phyloP scores from a whole-genome alignment of 2,329 filamentous ascomycete genomes.

The Parastagonospora avenae region DNA sequence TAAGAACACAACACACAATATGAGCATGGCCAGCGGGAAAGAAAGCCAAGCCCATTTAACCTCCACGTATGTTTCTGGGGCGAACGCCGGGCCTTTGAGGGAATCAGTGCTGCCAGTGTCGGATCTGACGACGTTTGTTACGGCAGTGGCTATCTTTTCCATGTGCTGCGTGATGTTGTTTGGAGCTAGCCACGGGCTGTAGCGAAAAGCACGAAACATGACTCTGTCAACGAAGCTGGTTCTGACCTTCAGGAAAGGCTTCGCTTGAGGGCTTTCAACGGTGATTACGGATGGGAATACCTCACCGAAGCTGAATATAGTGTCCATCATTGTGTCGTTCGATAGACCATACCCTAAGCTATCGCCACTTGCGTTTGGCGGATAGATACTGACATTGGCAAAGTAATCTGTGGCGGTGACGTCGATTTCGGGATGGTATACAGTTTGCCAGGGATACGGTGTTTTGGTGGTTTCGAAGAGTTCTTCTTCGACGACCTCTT shows the following conservation, averaged over 20 bases:
- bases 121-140: constrained; percentile 30
- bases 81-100: constrained; percentile 8
- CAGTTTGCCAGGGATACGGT: constrained; percentile 5
- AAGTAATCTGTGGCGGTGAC: background rate
- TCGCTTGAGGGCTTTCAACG: background rate
- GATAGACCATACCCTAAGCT: constrained; percentile 9
- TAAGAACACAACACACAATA: constrained; percentile 28
- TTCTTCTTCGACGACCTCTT: constrained; percentile 14
- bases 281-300: constrained; percentile 15
- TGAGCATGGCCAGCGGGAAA: constrained; percentile 30
- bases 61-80: constrained; percentile 6
- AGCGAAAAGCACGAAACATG: constrained; percentile 1
- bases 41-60: constrained; percentile 39
- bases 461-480: background rate
- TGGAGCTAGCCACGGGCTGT: constrained; percentile 23
- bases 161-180: constrained; percentile 29
- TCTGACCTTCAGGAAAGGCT: constrained; percentile 2
- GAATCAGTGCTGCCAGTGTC: constrained; percentile 11
- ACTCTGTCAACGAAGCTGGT: background rate
- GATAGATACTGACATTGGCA: constrained; percentile 9
- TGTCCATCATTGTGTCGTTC: background rate
- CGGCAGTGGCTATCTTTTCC: constrained; percentile 18
- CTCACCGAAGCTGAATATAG: constrained; percentile 5
- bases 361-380: background rate
- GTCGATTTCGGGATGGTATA: background rate